Percentiles rank a stretch among this genome's conserved stretches.
These are phyloP conservation scores for Aspergillus novoparasiticus DNA, from an alignment of 2,329 filamentous ascomycete genomes.

Conservation along the genomic window DNA sequence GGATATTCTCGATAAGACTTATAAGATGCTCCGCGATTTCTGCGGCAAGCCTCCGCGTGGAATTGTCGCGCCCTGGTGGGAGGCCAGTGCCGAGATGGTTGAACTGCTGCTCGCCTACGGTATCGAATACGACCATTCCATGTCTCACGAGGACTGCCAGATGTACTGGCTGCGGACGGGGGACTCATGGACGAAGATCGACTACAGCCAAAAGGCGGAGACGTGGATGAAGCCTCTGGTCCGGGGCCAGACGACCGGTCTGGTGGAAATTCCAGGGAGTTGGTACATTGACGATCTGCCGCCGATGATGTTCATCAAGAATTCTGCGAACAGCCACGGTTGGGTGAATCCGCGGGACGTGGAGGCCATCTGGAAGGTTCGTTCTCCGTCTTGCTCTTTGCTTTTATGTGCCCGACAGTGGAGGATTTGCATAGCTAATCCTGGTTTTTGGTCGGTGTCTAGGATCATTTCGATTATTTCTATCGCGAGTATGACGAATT, in stretches of 20 bases:
- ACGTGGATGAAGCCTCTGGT: constrained; percentile 55
- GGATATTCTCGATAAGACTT: constrained; percentile 77
- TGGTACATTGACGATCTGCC: constrained; percentile 50
- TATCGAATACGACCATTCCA: constrained; percentile 49
- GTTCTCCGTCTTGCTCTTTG: background rate
- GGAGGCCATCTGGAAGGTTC: constrained; percentile 58
- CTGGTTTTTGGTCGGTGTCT: background rate
- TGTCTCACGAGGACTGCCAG: constrained; percentile 49
- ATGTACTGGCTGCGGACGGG: constrained; percentile 49
- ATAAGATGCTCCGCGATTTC: constrained; percentile 71
- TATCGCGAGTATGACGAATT: constrained; percentile 78
- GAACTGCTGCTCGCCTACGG: constrained; percentile 47
- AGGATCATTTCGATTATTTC: constrained; percentile 68
- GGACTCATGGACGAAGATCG: constrained; percentile 49
- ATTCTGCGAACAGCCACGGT: constrained; percentile 29
- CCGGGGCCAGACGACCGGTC: constrained; percentile 40
- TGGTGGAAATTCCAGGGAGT: constrained; percentile 48
- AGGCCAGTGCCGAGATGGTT: constrained; percentile 68
- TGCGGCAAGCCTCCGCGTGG: constrained; percentile 73
- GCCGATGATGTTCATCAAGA: constrained; percentile 52
- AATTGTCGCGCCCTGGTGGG: constrained; percentile 76
- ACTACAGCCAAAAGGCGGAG: constrained; percentile 45
- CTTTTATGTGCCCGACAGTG: background rate
- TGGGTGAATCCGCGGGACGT: constrained; percentile 49
- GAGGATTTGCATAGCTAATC: background rate